Conservation (phyloP, 2,329 filamentous ascomycete genomes). For the Alternaria tenuissima region DNA sequence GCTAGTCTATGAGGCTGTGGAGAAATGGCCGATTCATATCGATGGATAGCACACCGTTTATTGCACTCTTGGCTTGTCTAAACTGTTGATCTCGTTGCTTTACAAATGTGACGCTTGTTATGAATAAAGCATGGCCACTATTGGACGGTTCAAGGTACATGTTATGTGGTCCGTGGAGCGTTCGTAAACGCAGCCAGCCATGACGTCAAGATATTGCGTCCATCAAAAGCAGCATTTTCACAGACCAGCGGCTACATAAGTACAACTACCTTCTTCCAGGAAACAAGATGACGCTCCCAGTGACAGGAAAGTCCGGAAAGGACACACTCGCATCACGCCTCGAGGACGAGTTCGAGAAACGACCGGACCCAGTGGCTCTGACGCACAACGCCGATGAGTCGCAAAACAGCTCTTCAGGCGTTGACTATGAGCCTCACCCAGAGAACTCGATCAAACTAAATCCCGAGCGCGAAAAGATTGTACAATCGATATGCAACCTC, state of each 20-base stretch:
- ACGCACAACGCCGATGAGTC: slow-evolving; percentile 37
- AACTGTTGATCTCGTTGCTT: not conserved
- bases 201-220: not conserved
- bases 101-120: not conserved
- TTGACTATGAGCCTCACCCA: slow-evolving; percentile 42
- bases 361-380: slow-evolving; percentile 38
- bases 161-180: not conserved
- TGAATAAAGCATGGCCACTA: not conserved
- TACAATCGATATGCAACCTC: slow-evolving; percentile 54
- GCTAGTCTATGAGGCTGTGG: slow-evolving; percentile 1
- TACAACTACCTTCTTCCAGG: not conserved
- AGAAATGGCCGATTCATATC: slow-evolving; percentile 1
- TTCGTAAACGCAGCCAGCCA: not conserved
- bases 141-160: not conserved
- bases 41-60: not conserved
- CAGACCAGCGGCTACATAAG: too few species aligned
- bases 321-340: slow-evolving; percentile 21
- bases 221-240: not conserved
- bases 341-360: slow-evolving; percentile 28
- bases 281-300: slow-evolving; percentile 5
- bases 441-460: slow-evolving; percentile 28
- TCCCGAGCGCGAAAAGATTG: slow-evolving; percentile 50
- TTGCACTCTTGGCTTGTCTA: not conserved
- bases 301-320: slow-evolving; percentile 14
- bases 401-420: slow-evolving; percentile 40